These are phyloP conservation scores for Malassezia restricta DNA, from an alignment of 1,284 basidiomycete species.

Conservation along the genomic window DNA sequence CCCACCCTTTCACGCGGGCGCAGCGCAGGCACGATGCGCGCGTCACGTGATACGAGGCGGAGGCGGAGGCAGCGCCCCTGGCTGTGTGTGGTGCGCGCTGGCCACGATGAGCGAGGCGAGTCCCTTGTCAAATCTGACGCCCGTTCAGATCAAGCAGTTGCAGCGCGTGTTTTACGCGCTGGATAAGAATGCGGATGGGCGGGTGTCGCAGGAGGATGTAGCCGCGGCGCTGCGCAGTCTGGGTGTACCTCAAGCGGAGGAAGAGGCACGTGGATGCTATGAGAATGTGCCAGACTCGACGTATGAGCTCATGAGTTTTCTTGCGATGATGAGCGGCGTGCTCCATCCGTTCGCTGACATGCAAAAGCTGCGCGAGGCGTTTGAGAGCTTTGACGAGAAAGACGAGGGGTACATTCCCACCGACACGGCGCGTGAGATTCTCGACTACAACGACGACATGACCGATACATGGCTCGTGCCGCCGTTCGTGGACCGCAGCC, in stretches of 20 bases:
- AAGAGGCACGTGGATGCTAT: slow-evolving; percentile 16
- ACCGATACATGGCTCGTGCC: slow-evolving; percentile 1
- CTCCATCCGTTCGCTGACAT: slow-evolving; percentile 35
- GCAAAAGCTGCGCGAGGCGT: slow-evolving; percentile 33
- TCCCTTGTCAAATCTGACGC: slow-evolving; percentile 15
- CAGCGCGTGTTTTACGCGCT: slow-evolving; percentile 47
- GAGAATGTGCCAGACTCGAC: not conserved
- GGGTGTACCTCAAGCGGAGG: not conserved
- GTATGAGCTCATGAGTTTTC: slow-evolving; percentile 40
- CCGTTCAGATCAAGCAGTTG: slow-evolving; percentile 47
- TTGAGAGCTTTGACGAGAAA: slow-evolving; percentile 44
- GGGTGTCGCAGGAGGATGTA: slow-evolving; percentile 41
- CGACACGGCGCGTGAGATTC: slow-evolving; percentile 30
- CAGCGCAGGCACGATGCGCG: too few relatives aligned
- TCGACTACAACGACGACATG: slow-evolving; percentile 28
- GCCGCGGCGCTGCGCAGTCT: slow-evolving; percentile 38
- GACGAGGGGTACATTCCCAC: slow-evolving; percentile 37
- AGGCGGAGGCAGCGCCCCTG: too few relatives aligned
- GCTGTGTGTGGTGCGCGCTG: not conserved
- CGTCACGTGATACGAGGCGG: too few relatives aligned
- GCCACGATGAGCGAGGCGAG: slow-evolving; percentile 2
- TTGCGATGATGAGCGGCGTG: slow-evolving; percentile 41
- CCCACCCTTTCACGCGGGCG: too few relatives aligned
- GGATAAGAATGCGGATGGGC: slow-evolving; percentile 46
- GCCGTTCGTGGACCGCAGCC: slow-evolving; percentile 35